A percentile compares a stretch with the other conserved stretches of the same genome.
Evolutionary conservation across 768 basidiomycete genomes (phyloP).

Genomic region (Auricularia sp.): DNA sequence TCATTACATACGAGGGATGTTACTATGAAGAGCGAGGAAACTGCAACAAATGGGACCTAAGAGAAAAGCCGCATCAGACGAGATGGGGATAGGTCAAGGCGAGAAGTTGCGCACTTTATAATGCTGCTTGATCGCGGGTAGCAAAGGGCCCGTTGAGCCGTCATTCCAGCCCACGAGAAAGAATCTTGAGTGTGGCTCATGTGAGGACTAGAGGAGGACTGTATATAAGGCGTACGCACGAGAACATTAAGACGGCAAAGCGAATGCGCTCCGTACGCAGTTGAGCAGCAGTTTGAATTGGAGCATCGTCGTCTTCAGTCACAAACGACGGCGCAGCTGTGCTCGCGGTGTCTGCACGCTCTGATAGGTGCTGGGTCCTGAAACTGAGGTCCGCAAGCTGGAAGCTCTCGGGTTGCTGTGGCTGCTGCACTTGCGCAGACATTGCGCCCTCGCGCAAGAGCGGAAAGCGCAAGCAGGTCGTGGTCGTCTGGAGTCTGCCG

Average conservation of each 20-base stretch:
- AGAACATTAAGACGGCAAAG: background rate
- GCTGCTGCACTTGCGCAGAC: too few relatives aligned
- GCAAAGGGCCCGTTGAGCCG: slow-evolving; percentile 42
- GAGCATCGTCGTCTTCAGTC: too few relatives aligned
- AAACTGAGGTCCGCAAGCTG: too few relatives aligned
- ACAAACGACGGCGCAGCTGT: too few relatives aligned
- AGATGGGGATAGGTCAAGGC: background rate
- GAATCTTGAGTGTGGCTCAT: background rate
- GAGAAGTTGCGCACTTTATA: slow-evolving; percentile 30
- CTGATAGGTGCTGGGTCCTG: too few relatives aligned
- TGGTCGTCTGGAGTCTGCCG: too few relatives aligned
- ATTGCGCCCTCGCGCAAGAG: too few relatives aligned
- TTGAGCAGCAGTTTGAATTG: background rate
- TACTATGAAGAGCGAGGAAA: slow-evolving; percentile 53
- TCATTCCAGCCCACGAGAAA: background rate
- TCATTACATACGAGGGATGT: slow-evolving; percentile 18
- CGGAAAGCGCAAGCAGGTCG: too few relatives aligned
- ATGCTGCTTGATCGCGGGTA: slow-evolving; percentile 59
- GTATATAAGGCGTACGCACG: too few relatives aligned
- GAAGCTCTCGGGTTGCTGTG: too few relatives aligned
- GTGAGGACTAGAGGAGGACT: too few relatives aligned
- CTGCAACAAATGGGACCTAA: slow-evolving; percentile 41
- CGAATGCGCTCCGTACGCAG: background rate
- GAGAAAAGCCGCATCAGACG: background rate
- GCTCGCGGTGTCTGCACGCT: too few relatives aligned